Evolutionary conservation across 495 filamentous ascomycete genomes (phyloP), one percentile per base, ranked within the genome.

Genomic region (Aspergillus olivimuriae): DNA sequence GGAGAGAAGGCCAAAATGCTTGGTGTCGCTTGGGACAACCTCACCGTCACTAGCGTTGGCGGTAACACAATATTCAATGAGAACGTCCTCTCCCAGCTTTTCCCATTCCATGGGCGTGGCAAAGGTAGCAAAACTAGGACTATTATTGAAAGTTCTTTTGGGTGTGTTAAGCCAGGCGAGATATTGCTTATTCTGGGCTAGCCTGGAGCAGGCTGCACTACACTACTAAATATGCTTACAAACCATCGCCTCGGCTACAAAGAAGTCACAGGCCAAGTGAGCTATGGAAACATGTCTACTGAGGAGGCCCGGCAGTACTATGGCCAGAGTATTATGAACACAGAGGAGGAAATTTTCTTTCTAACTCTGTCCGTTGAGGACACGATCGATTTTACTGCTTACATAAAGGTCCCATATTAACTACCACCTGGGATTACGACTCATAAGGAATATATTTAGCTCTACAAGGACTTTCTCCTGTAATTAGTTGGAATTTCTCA

Each of bases 401-500:
- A 47, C 1, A 46, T 81, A 12, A 38, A 38, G n/a, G 35, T 38
- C 17, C 35, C 35, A 5, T 18, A 17, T 4, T 4, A 16, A 7
- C 33, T 34, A 14, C 33, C 33, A 5, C 8, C 11, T 5, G 4
- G 8, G 19, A 18, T 34, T 6, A 6, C 2, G 15, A 34, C 5
- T 9, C 5, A 1, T 1, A 16, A 34, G 11, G 31, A 34, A 10
- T 34, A 34, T 10, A 16, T 10, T 6, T 16, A 34, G 8, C 1
- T n/a, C 2, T 4, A 34, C 8, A 34, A 34, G 7, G 31, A n/a
- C 1, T 87, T 82, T 43, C 69, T 87, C n/a, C 72, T 87, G 6
- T 76, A 80, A 36, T 74, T 82, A 23, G 55, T 81, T 18, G 84
- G 83, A 40, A 89, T 90, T 33, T 77, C 84, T 47, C 85, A 90